phyloP scores from a whole-genome alignment of 306 rosid species.

The Sesbania bispinosa region DNA sequence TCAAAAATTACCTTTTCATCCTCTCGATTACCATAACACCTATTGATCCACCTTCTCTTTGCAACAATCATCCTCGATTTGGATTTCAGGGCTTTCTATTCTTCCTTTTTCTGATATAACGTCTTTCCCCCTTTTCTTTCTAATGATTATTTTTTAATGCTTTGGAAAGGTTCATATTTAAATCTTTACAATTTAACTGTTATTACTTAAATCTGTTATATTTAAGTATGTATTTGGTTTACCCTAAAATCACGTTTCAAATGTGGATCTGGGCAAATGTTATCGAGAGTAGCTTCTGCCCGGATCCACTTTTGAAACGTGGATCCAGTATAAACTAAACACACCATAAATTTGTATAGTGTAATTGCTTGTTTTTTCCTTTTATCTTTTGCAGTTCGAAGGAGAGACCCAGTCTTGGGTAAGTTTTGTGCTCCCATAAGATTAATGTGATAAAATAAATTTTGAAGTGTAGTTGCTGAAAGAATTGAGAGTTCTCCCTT shows the following conservation, averaged over 20 bases:
- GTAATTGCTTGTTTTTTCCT: background rate
- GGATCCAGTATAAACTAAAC: too few relatives aligned
- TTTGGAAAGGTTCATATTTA: background rate
- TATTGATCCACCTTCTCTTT: constrained; percentile 7
- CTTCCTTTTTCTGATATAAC: background rate
- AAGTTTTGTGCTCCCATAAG: constrained; percentile 18
- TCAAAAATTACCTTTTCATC: background rate
- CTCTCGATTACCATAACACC: background rate
- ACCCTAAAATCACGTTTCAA: too few relatives aligned
- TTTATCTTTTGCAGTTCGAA: constrained; percentile 72
- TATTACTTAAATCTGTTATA: background rate
- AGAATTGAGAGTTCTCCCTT: too few relatives aligned
- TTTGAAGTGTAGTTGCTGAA: too few relatives aligned
- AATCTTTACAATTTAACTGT: background rate
- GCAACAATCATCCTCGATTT: too few relatives aligned
- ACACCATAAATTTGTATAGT: too few relatives aligned
- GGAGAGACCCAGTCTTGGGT: constrained; percentile 99
- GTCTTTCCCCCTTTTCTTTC: background rate
- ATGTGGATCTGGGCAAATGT: too few relatives aligned
- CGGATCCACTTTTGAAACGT: too few relatives aligned
- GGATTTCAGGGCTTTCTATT: background rate
- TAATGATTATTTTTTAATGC: background rate
- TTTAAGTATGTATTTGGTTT: too few relatives aligned
- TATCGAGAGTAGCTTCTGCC: too few relatives aligned
- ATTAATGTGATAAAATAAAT: too few relatives aligned